phyloP scores from a whole-genome alignment of 352 stramenopile genomes.

The Plasmopara viticola region DNA sequence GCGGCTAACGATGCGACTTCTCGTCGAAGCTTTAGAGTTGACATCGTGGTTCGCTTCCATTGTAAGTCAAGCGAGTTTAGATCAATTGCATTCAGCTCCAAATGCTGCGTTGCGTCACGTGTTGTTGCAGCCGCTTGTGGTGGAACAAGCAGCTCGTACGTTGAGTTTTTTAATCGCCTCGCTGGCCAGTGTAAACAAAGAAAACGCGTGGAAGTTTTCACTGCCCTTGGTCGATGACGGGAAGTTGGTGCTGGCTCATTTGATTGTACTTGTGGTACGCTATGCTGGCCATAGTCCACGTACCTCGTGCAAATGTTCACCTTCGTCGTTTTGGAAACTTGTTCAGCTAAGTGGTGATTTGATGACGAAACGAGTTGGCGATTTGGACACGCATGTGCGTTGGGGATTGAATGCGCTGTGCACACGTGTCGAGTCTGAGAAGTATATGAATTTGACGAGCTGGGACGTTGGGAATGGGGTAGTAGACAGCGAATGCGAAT shows the following conservation, averaged over 20 bases:
- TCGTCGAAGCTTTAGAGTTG: slow-evolving; percentile 59
- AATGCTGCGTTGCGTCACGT: slow-evolving; percentile 19
- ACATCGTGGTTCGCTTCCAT: slow-evolving; percentile 55
- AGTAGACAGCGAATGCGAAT: slow-evolving; percentile 15
- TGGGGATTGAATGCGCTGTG: slow-evolving; percentile 50
- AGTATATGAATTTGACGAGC: slow-evolving; percentile 28
- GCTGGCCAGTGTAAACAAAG: slow-evolving; percentile 35
- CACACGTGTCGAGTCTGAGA: slow-evolving; percentile 51
- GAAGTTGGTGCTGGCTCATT: slow-evolving; percentile 49
- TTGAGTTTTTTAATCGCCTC: slow-evolving; percentile 54
- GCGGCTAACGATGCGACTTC: slow-evolving; percentile 47
- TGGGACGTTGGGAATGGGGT: slow-evolving; percentile 20
- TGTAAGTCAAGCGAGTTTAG: slow-evolving; percentile 29
- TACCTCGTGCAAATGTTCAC: slow-evolving; percentile 24
- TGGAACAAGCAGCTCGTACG: slow-evolving; percentile 57
- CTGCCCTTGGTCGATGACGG: slow-evolving; percentile 45
- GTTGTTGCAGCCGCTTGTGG: slow-evolving; percentile 48
- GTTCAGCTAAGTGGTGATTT: slow-evolving; percentile 37
- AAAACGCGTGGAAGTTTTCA: slow-evolving; percentile 43
- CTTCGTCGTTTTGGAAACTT: slow-evolving; percentile 63
- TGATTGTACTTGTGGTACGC: slow-evolving; percentile 55
- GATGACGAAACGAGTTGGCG: slow-evolving; percentile 48
- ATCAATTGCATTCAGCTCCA: slow-evolving; percentile 14
- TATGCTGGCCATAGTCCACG: slow-evolving; percentile 31
- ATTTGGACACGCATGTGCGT: slow-evolving; percentile 55